These are phyloP conservation scores for Remersonia thermophila DNA, from an alignment of 2,329 filamentous ascomycete species.

Conservation along the genomic window DNA sequence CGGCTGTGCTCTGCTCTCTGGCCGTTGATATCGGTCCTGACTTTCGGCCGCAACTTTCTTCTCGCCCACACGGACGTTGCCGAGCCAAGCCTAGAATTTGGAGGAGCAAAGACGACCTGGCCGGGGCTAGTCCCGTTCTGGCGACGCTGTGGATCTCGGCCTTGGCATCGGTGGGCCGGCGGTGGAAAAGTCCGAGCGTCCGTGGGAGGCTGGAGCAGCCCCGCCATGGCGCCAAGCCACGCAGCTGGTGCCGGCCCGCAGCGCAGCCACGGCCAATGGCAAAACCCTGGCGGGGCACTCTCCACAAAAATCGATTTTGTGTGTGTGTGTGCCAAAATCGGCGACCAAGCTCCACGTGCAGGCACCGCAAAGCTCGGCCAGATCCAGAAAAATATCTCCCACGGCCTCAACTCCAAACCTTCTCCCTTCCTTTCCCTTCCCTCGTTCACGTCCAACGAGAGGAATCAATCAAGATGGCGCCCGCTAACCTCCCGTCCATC, in stretches of 20 bases:
- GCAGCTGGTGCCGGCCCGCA: background rate
- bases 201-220: background rate
- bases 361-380: constrained; percentile 9
- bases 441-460: constrained; percentile 21
- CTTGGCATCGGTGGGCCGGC: background rate
- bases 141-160: constrained; percentile 2
- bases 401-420: constrained; percentile 8
- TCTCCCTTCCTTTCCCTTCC: constrained; percentile 20
- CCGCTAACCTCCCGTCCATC: constrained; percentile 80
- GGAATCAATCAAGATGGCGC: constrained; percentile 68
- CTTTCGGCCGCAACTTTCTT: constrained; percentile 11
- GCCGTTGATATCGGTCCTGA: no score
- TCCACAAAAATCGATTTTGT: constrained; percentile 16
- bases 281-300: constrained; percentile 22
- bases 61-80: constrained; percentile 1
- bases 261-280: constrained; percentile 2
- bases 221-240: background rate
- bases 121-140: constrained; percentile 7
- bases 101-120: constrained; percentile 3
- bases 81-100: constrained; percentile 15
- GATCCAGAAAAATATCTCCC: constrained; percentile 15
- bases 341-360: constrained; percentile 1
- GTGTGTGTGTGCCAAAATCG: constrained; percentile 20
- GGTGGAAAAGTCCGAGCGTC: constrained; percentile 2
- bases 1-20: no score